A percentile compares a stretch with the other conserved stretches of the same genome.
These are phyloP conservation scores for Daldinia sp. DNA, from an alignment of 2,329 filamentous ascomycete species.

Conservation along the genomic window DNA sequence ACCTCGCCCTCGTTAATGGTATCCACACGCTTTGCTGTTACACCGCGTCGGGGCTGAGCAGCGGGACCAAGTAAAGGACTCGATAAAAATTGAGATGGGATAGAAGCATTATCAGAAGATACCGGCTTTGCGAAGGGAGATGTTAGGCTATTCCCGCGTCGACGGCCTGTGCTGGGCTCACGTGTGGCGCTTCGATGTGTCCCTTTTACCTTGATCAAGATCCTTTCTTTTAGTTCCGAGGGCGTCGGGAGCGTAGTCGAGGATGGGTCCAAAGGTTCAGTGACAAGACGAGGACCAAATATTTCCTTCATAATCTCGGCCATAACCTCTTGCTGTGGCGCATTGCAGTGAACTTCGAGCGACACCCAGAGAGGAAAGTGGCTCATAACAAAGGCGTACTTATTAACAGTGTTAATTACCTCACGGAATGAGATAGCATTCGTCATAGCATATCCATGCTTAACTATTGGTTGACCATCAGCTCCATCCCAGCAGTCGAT, in stretches of 20 bases:
- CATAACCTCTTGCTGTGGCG: slow-evolving; percentile 86
- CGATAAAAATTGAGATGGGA: slow-evolving; percentile 61
- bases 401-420: slow-evolving; percentile 91
- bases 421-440: slow-evolving; percentile 89
- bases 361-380: slow-evolving; percentile 92
- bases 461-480: slow-evolving; percentile 87
- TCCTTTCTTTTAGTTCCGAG: slow-evolving; percentile 81
- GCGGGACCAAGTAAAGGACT: slow-evolving; percentile 63
- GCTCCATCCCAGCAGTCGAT: slow-evolving; percentile 98
- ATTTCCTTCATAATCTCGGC: slow-evolving; percentile 85
- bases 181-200: slow-evolving; percentile 64
- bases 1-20: slow-evolving; percentile 67
- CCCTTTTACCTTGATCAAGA: slow-evolving; percentile 95
- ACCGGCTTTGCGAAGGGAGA: slow-evolving; percentile 76
- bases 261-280: slow-evolving; percentile 75
- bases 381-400: slow-evolving; percentile 91
- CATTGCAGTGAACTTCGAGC: slow-evolving; percentile 91
- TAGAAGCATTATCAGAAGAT: slow-evolving; percentile 63
- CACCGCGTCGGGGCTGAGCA: slow-evolving; percentile 56
- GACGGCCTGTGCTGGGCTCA: slow-evolving; percentile 53
- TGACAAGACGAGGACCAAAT: slow-evolving; percentile 82
- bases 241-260: slow-evolving; percentile 80
- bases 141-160: slow-evolving; percentile 75
- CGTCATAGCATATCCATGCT: slow-evolving; percentile 89
- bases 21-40: slow-evolving; percentile 62